Conservation (phyloP, 2,329 filamentous ascomycete species). For the Trichoderma harzianum region DNA sequence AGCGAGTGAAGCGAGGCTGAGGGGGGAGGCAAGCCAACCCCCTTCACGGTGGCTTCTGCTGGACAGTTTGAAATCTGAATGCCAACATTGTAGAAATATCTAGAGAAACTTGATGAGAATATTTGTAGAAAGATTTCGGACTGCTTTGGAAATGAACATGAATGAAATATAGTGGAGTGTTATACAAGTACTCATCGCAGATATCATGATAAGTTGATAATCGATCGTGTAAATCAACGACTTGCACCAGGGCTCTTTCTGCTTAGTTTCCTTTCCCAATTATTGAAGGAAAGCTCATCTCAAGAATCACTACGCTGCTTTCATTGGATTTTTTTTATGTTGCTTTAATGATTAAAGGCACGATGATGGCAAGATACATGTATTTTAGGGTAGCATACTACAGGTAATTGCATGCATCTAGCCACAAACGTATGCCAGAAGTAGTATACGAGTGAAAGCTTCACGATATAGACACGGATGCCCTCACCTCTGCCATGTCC, state of each 20-base stretch:
- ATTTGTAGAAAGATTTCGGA: neutral
- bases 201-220: neutral
- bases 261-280: neutral
- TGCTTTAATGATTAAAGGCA: neutral
- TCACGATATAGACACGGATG: neutral
- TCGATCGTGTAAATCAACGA: neutral
- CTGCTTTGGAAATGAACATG: neutral
- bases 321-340: neutral
- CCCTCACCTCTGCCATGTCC: neutral
- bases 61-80: neutral
- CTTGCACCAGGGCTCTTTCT: neutral
- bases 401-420: neutral
- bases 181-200: neutral
- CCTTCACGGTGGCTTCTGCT: neutral
- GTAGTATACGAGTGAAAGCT: neutral
- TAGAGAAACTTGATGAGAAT: neutral
- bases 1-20: neutral
- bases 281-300: rapidly evolving
- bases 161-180: neutral
- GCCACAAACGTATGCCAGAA: neutral
- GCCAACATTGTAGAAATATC: neutral
- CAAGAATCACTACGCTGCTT: neutral
- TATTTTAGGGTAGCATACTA: neutral
- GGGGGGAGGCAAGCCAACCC: neutral
- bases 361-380: neutral